Percentiles rank a stretch among this genome's conserved stretches.
Conservation (phyloP, 805 yeast genomes). For the Kregervanrija fluxuum region DNA sequence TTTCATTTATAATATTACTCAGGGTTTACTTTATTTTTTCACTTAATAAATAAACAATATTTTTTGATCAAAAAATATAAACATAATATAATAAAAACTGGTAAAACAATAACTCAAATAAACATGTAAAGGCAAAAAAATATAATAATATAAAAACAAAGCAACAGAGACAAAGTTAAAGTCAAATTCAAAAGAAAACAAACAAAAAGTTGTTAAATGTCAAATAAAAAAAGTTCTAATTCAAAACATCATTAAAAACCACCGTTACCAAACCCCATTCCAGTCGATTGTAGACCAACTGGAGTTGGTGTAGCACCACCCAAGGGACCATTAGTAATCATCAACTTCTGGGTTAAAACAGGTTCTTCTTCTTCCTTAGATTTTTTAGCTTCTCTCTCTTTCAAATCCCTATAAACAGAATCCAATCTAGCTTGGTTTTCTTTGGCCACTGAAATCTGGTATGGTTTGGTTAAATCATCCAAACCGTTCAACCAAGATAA, state of each 20-base stretch:
- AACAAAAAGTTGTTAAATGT: not conserved
- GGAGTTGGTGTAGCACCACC: slow-evolving; percentile 30
- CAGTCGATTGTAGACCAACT: slow-evolving; percentile 63
- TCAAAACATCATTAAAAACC: slow-evolving; percentile 23
- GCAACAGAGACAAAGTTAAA: not conserved
- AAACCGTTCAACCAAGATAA: slow-evolving; percentile 85
- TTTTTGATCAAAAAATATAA: slow-evolving; percentile 5
- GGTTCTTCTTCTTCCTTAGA: slow-evolving; percentile 42
- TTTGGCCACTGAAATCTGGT: slow-evolving; percentile 73
- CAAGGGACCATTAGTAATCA: slow-evolving; percentile 70
- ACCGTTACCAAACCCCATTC: slow-evolving; percentile 61
- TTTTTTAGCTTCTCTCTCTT: slow-evolving; percentile 59
- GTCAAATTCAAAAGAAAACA: not conserved
- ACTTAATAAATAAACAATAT: not conserved
- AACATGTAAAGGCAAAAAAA: not conserved
- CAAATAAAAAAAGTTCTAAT: not conserved
- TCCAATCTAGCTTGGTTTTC: slow-evolving; percentile 67
- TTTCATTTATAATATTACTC: slow-evolving; percentile 27
- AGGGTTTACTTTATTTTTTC: not conserved
- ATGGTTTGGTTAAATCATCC: slow-evolving; percentile 84
- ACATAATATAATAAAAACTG: slow-evolving; percentile 1
- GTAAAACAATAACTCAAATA: slow-evolving; percentile 5
- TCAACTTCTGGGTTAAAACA: slow-evolving; percentile 56
- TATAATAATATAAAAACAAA: not conserved
- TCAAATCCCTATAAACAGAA: slow-evolving; percentile 62